Conservation (phyloP, 2,329 filamentous ascomycete species). For the Xylariaceae sp. region DNA sequence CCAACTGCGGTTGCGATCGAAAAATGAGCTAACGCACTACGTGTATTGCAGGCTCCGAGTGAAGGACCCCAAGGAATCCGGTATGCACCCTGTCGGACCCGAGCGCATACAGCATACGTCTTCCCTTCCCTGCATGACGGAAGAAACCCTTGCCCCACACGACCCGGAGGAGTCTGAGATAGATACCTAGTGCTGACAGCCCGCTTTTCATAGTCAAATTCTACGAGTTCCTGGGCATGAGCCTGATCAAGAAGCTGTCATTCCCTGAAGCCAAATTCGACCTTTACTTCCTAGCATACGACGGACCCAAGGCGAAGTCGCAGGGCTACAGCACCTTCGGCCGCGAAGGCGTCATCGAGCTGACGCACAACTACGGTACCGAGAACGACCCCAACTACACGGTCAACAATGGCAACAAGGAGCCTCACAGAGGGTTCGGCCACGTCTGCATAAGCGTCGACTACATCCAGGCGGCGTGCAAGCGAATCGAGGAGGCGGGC, state of each 20-base stretch:
- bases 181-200: not conserved
- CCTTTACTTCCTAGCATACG: slow-evolving; percentile 91
- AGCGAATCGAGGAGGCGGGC: slow-evolving; percentile 81
- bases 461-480: slow-evolving; percentile 82
- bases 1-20: not conserved
- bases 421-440: slow-evolving; percentile 77
- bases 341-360: slow-evolving; percentile 83
- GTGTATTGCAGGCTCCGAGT: slow-evolving; percentile 66
- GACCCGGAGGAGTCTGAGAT: not conserved
- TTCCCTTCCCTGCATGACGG: not conserved
- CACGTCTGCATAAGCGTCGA: slow-evolving; percentile 81
- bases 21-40: slow-evolving; percentile 7
- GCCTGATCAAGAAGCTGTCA: slow-evolving; percentile 70
- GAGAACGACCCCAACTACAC: slow-evolving; percentile 78
- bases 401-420: slow-evolving; percentile 83
- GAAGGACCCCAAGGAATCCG: slow-evolving; percentile 81
- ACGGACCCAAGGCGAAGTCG: slow-evolving; percentile 69
- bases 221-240: slow-evolving; percentile 90
- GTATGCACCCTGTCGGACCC: slow-evolving; percentile 35
- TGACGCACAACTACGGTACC: slow-evolving; percentile 81
- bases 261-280: slow-evolving; percentile 89
- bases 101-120: not conserved
- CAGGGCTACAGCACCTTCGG: slow-evolving; percentile 67
- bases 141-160: not conserved
- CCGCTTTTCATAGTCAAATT: slow-evolving; percentile 61